Base-by-base conservation (phyloP, 2,329 filamentous ascomycete species). In the Dothistroma septosporum region DNA sequence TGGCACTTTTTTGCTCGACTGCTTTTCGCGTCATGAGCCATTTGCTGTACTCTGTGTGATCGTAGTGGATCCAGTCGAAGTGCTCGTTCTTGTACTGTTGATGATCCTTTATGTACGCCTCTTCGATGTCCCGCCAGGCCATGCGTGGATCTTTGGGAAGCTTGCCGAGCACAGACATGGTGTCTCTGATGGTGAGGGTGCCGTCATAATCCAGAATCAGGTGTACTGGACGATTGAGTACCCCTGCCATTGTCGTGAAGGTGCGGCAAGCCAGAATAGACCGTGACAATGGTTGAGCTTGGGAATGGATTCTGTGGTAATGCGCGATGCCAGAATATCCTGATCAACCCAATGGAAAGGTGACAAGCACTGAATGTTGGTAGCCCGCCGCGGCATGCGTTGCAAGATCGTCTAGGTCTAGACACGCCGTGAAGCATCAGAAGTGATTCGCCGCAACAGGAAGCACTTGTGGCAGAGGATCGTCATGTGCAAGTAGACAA, bases 131-230 rank as follows among this genome's bases (percentile, higher is more conserved):
- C 7, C 71, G 63, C 79, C 79, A 72, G 19, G 66, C 64, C 31
- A 65, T 62, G 11, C 59, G 59, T 14, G 70, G 67, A 22, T 70
- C 57, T n/a, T 68, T 66, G 1, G 75, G 72, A 14, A 80, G 74
- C 33, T 69, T 67, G 46, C 75, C 77, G 10, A 81, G 72, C 14
- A 76, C 58, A n/a, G 74, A 66, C 54, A 81, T 73, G 0, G 79
- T 80, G 64, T 82, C 79, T 22, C 72, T 72, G 46, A 68, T 65
- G 12, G 79, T 80, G 31, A 80, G 66, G 0, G 79, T 81, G 58
- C 78, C 78, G 64, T 82, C 79, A 73, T 76, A 81, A 68, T 82
- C 79, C 14, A 81, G 68, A 8, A 80, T 44, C 48, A 71, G 58
- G 44, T 67, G 63, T n/a, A 64, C 62, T 12, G 66, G 63, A 9